phyloP scores from a whole-genome alignment of 441 rosid species.

The Brassica hybrid region DNA sequence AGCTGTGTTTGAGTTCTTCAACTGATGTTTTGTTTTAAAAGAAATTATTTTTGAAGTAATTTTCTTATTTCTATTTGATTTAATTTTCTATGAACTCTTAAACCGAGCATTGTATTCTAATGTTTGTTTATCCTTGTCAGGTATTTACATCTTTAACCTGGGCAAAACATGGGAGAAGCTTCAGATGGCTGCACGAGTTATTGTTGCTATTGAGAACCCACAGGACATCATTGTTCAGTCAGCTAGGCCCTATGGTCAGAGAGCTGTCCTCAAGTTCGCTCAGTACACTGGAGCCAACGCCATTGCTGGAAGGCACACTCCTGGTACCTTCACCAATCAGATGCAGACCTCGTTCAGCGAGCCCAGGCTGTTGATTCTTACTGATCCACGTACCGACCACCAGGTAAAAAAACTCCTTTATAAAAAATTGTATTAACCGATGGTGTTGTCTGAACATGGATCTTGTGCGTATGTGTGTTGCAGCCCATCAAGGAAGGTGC shows the following conservation, averaged over 20 bases:
- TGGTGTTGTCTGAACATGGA: neutral
- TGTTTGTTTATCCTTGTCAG: conserved; percentile 34
- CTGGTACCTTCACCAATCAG: conserved; percentile 96
- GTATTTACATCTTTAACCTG: conserved; percentile 85
- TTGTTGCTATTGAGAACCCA: conserved; percentile 86
- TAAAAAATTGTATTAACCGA: neutral
- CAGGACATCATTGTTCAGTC: conserved; percentile 90
- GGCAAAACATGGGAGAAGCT: conserved; percentile 99
- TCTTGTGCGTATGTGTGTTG: conserved; percentile 21
- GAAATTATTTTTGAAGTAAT: neutral
- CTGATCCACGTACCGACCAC: conserved; percentile 91
- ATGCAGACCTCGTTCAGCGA: conserved; percentile 87
- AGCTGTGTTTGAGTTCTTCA: too few relatives aligned
- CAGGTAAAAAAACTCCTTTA: conserved; percentile 56
- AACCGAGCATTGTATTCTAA: neutral
- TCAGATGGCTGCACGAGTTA: conserved; percentile 83
- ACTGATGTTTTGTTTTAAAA: neutral
- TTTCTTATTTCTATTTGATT: neutral
- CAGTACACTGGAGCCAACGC: conserved; percentile 93
- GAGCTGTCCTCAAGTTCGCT: conserved; percentile 89
- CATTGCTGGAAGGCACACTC: conserved; percentile 97
- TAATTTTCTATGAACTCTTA: too few relatives aligned
- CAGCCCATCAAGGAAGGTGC: conserved; percentile 98
- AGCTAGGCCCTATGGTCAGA: conserved; percentile 93
- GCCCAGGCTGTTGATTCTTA: conserved; percentile 88